phyloP scores from a whole-genome alignment of 192 early-diverging fungal species.

The Phycomyces nitens region DNA sequence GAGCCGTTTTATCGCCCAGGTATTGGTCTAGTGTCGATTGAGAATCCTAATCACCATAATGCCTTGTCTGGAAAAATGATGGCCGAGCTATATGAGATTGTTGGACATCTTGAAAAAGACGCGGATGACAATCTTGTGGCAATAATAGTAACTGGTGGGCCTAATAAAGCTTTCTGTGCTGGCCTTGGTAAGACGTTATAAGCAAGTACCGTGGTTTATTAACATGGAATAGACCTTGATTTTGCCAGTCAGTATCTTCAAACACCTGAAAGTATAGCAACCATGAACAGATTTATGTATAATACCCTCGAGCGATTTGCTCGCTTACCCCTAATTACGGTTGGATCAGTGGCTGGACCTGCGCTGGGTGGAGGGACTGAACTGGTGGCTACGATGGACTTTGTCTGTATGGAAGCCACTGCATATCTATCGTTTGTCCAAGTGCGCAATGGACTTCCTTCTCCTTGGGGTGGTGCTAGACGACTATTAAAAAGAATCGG shows the following conservation, averaged over 20 bases:
- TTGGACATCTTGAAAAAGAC: slow-evolving; percentile 43
- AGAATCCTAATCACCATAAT: slow-evolving; percentile 50
- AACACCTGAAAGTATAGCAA: slow-evolving; percentile 31
- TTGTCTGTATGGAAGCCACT: slow-evolving; percentile 40
- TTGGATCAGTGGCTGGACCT: slow-evolving; percentile 58
- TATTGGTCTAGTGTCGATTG: slow-evolving; percentile 39
- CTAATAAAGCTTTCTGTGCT: slow-evolving; percentile 43
- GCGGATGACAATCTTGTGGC: slow-evolving; percentile 30
- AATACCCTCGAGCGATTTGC: slow-evolving; percentile 49
- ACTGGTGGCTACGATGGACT: slow-evolving; percentile 56
- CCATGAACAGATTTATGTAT: slow-evolving; percentile 60
- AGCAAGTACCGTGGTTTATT: not conserved
- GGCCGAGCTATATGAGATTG: slow-evolving; percentile 52
- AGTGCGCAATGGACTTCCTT: slow-evolving; percentile 54
- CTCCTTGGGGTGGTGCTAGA: slow-evolving; percentile 62
- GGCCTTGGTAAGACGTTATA: slow-evolving; percentile 39
- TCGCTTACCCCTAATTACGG: slow-evolving; percentile 52
- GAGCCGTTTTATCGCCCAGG: slow-evolving; percentile 36
- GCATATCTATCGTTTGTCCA: slow-evolving; percentile 60
- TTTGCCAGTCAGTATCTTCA: slow-evolving; percentile 47
- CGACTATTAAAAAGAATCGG: slow-evolving; percentile 45
- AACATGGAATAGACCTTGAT: slow-evolving; percentile 41
- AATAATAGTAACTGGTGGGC: slow-evolving; percentile 39
- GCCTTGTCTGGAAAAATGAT: slow-evolving; percentile 60
- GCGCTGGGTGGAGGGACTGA: slow-evolving; percentile 70